Evolutionary conservation across 768 basidiomycete genomes (phyloP).

Genomic region (Leccinum longicurvipes): DNA sequence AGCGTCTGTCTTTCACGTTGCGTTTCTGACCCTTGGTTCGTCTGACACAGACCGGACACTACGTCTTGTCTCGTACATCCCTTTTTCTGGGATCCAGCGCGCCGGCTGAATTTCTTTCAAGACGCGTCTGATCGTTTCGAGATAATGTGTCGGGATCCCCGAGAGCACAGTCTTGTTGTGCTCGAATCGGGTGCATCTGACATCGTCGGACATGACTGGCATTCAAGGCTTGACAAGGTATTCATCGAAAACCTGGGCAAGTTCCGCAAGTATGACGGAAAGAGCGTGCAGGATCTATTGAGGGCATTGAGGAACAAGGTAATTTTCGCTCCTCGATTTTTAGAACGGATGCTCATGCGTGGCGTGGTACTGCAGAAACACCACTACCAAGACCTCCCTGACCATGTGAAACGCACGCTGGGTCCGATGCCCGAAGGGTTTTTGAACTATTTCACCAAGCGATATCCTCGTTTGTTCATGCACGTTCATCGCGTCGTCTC

Average conservation of each 20-base stretch:
- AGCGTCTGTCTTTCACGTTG: background rate
- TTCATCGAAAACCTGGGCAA: constrained; percentile 96
- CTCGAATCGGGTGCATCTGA: constrained; percentile 67
- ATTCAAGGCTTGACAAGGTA: constrained; percentile 75
- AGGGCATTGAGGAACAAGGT: constrained; percentile 96
- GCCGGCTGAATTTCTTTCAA: constrained; percentile 89
- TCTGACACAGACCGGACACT: constrained; percentile 76
- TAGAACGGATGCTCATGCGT: constrained; percentile 10
- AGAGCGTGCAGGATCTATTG: constrained; percentile 86
- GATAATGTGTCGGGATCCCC: constrained; percentile 93
- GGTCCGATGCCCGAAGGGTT: constrained; percentile 93
- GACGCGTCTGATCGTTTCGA: constrained; percentile 98
- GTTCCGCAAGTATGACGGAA: constrained; percentile 94
- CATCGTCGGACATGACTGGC: constrained; percentile 93
- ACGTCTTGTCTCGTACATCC: constrained; percentile 87
- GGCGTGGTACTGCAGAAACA: constrained; percentile 66
- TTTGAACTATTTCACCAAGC: constrained; percentile 86
- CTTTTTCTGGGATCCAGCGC: constrained; percentile 92
- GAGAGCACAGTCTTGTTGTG: constrained; percentile 66
- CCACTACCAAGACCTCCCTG: constrained; percentile 95
- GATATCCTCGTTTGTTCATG: constrained; percentile 89
- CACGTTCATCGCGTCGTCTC: constrained; percentile 87
- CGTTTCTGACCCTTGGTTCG: constrained; percentile 8
- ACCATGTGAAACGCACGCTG: constrained; percentile 82
- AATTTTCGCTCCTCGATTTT: constrained; percentile 20